Base-by-base conservation (phyloP, 2,329 filamentous ascomycete genomes). In the Fusarium falciforme region DNA sequence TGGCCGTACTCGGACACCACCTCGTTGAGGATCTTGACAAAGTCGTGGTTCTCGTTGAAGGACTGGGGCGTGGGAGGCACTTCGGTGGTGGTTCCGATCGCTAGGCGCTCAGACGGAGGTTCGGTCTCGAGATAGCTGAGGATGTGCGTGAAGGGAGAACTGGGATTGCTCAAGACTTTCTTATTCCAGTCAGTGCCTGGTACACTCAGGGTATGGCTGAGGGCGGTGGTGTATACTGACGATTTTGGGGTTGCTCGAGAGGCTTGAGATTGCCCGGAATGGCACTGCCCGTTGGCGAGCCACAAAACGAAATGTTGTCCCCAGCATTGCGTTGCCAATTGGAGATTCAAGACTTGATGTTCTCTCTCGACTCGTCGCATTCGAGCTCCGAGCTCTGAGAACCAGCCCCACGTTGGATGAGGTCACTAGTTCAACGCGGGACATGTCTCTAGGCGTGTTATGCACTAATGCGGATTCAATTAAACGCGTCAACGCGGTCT, bases 11-110 rank as follows among this genome's bases (percentile, higher is more conserved):
- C 82, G 3, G 82, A 79, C 22, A 93, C 83, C 1, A 92, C 89
- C 17, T 88, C 83, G 76, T 90, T 86, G 25, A 93, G 84, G 60
- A 92, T 88, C 11, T 82, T 77, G n/a, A 90, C 78, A 79, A 93
- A 93, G 25, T 83, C 81, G 11, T 82, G 85, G 78, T 93, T 93
- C 77, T 89, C 87, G 25, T 80, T 83, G 77, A 93, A 91, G 25
- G 89, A 87, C 42, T 84, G 82, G 5, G 91, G 89, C 0, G 89
- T 91, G 1, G 91, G 91, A 2, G 90, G 90, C n/a, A 92, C 71
- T 17, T 82, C 76, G 7, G 87, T 88, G 0, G 90, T 88, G 2
- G 86, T 89, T 58, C 91, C 91, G 68, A 93, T 88, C 16, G 90
- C 86, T 22, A 93, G 82, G 31, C 80, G 79, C 7, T 83, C 79